phyloP scores from a whole-genome alignment of 805 yeast species.

The Blastobotrys chiropterorum region DNA sequence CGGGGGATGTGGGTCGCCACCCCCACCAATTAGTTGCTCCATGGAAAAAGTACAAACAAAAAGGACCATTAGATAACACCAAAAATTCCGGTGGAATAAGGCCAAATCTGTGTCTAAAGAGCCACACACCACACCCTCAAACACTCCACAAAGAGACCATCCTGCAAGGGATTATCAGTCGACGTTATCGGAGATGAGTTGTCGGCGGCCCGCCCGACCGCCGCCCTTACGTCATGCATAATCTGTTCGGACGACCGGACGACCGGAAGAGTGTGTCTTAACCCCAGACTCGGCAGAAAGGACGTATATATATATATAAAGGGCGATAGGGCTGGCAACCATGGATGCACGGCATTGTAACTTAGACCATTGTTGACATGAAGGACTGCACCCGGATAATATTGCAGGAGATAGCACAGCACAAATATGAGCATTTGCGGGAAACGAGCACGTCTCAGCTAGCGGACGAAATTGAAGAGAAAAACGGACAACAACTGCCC shows the following conservation, averaged over 20 bases:
- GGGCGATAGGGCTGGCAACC: background rate
- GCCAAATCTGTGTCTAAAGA: no score
- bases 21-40: no score
- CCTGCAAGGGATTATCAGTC: background rate
- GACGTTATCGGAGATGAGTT: background rate
- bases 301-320: no score
- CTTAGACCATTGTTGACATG: background rate
- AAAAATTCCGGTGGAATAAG: no score
- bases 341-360: no score
- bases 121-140: no score
- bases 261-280: no score
- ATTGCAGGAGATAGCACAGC: background rate
- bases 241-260: background rate
- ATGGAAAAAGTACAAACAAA: no score
- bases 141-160: no score
- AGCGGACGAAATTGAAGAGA: background rate
- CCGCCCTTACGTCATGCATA: background rate
- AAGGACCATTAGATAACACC: no score
- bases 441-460: background rate
- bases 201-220: background rate
- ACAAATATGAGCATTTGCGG: background rate
- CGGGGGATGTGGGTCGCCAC: no score
- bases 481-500: slow-evolving; percentile 3
- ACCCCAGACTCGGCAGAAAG: background rate
- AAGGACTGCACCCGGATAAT: background rate